These are phyloP conservation scores for Chaetomium strumarium DNA, from an alignment of 2,329 filamentous ascomycete species.

Conservation along the genomic window DNA sequence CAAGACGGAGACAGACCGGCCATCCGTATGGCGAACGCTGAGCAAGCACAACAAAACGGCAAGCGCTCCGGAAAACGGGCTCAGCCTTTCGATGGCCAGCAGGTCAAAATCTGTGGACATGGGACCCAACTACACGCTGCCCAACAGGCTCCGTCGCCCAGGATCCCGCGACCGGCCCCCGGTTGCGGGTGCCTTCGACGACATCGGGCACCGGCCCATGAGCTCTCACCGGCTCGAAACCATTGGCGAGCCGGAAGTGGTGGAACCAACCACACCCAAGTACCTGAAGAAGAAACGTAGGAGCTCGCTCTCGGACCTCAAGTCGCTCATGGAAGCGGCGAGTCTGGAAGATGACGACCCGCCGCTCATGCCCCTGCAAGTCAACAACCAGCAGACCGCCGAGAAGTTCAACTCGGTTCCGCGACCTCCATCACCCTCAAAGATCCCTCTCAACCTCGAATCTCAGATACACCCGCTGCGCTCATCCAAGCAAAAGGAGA, in stretches of 20 bases:
- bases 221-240: slow-evolving; percentile 56
- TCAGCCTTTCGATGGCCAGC: slow-evolving; percentile 62
- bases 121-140: slow-evolving; percentile 41
- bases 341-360: slow-evolving; percentile 38
- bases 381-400: slow-evolving; percentile 48
- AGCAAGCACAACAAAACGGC: slow-evolving; percentile 69
- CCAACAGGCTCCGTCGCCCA: slow-evolving; percentile 47
- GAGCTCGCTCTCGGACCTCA: slow-evolving; percentile 86
- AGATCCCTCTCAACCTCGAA: slow-evolving; percentile 48
- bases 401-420: slow-evolving; percentile 53
- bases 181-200: slow-evolving; percentile 57
- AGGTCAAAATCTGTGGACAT: slow-evolving; percentile 76
- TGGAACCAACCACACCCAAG: slow-evolving; percentile 35
- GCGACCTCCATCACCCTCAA: slow-evolving; percentile 28
- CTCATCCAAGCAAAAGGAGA: slow-evolving; percentile 46
- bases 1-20: slow-evolving; percentile 63
- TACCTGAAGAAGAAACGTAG: slow-evolving; percentile 71
- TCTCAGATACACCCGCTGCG: slow-evolving; percentile 28
- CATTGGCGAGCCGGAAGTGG: slow-evolving; percentile 51
- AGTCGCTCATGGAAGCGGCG: slow-evolving; percentile 54
- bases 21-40: slow-evolving; percentile 79
- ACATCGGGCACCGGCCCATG: slow-evolving; percentile 44
- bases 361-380: slow-evolving; percentile 41
- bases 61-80: slow-evolving; percentile 52
- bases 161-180: slow-evolving; percentile 55